Conservation (phyloP, 2,329 filamentous ascomycete genomes). For the Fusarium dlaminii region DNA sequence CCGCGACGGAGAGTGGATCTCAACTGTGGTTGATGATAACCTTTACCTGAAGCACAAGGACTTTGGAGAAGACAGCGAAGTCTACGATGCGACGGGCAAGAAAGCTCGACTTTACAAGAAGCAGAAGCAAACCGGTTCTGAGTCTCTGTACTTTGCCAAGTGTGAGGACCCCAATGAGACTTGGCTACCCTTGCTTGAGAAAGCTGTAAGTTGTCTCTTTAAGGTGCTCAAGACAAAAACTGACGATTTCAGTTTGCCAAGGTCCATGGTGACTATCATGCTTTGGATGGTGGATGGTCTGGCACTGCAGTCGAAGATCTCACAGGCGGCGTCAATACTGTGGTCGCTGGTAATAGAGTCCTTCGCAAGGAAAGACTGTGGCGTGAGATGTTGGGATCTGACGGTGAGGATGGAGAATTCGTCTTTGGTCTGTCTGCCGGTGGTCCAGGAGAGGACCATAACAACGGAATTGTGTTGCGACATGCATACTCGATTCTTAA, state of each 20-base stretch:
- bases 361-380: slow-evolving; percentile 76
- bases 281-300: slow-evolving; percentile 73
- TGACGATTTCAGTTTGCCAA: slow-evolving; percentile 68
- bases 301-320: slow-evolving; percentile 61
- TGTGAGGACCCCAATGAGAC: slow-evolving; percentile 77
- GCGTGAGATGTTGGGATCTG: slow-evolving; percentile 72
- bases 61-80: slow-evolving; percentile 53
- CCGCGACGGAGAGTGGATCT: slow-evolving; percentile 76
- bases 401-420: slow-evolving; percentile 74
- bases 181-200: slow-evolving; percentile 78
- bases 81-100: slow-evolving; percentile 56
- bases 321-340: slow-evolving; percentile 65
- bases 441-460: slow-evolving; percentile 37
- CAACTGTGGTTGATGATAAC: slow-evolving; percentile 78
- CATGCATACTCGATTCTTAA: slow-evolving; percentile 64
- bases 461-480: slow-evolving; percentile 54
- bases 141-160: slow-evolving; percentile 75
- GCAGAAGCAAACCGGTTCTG: slow-evolving; percentile 72
- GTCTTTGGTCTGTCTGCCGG: slow-evolving; percentile 59
- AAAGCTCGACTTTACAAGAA: slow-evolving; percentile 69
- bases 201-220: slow-evolving; percentile 56
- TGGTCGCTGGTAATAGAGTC: slow-evolving; percentile 65
- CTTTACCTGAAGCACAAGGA: slow-evolving; percentile 44
- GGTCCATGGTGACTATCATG: slow-evolving; percentile 75
- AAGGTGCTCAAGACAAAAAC: neutral